A percentile compares a stretch with the other conserved stretches of the same genome.
These are phyloP conservation scores for Fusarium sp. DNA, from an alignment of 2,329 filamentous ascomycete genomes.

Conservation along the genomic window DNA sequence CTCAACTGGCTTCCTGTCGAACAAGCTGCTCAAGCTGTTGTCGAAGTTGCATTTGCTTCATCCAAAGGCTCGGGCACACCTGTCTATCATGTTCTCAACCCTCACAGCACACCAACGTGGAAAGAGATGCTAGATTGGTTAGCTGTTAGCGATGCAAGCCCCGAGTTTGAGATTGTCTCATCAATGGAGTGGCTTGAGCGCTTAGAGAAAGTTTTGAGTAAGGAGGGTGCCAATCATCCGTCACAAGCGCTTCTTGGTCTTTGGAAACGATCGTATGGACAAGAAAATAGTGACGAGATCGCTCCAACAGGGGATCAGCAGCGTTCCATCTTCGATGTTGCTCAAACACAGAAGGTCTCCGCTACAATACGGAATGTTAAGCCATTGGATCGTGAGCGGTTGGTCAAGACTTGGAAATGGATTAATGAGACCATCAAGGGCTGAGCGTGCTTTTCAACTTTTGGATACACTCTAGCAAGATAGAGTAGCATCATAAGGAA, in stretches of 20 bases:
- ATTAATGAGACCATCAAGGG: slow-evolving; percentile 12
- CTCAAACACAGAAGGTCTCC: slow-evolving; percentile 16
- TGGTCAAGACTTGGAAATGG: slow-evolving; percentile 44
- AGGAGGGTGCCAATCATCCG: slow-evolving; percentile 18
- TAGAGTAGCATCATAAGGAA: background rate
- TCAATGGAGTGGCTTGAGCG: slow-evolving; percentile 32
- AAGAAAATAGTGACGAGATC: rapidly evolving
- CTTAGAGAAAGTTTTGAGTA: slow-evolving; percentile 21
- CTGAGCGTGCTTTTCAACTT: background rate
- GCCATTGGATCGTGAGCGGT: slow-evolving; percentile 26
- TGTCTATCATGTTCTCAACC: slow-evolving; percentile 45
- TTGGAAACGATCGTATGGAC: slow-evolving; percentile 36
- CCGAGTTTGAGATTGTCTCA: slow-evolving; percentile 12
- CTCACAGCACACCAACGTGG: slow-evolving; percentile 36
- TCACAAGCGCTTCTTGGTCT: slow-evolving; percentile 41
- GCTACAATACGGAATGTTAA: slow-evolving; percentile 13
- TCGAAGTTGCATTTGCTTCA: slow-evolving; percentile 49
- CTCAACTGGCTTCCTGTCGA: slow-evolving; percentile 65
- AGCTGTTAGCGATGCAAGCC: background rate
- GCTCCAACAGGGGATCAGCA: rapidly evolving
- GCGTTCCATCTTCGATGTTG: slow-evolving; percentile 17
- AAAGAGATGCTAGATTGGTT: slow-evolving; percentile 41
- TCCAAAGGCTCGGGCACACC: background rate
- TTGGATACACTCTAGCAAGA: rapidly evolving
- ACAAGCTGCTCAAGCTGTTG: slow-evolving; percentile 55